Conservation (phyloP, 768 basidiomycete species). For the Ephemerocybe angulata region DNA sequence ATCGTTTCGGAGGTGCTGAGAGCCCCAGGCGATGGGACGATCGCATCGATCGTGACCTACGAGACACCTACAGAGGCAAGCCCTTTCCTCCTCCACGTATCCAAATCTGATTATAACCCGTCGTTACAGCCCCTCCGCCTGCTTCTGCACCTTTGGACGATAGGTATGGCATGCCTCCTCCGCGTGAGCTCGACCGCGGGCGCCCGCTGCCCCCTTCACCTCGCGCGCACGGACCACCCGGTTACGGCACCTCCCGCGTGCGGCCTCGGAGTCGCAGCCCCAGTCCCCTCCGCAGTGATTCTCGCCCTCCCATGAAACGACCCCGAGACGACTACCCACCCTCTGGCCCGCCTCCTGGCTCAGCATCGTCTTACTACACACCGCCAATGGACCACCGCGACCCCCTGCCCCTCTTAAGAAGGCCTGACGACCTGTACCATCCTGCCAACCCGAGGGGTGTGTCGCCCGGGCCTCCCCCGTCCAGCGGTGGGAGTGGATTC, state of each 20-base stretch:
- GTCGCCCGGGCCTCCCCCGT: constrained; percentile 26
- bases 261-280: constrained; percentile 47
- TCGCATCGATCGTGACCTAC: constrained; percentile 33
- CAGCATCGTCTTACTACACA: too few species aligned
- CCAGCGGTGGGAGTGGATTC: background rate
- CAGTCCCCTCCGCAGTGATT: constrained; percentile 40
- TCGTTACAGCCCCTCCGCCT: constrained; percentile 6
- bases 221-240: constrained; percentile 11
- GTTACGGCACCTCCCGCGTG: constrained; percentile 39
- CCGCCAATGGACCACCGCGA: too few species aligned
- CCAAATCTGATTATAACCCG: constrained; percentile 3
- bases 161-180: constrained; percentile 8
- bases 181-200: constrained; percentile 24
- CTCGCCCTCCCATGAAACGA: constrained; percentile 44
- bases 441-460: constrained; percentile 21
- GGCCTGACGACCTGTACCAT: constrained; percentile 29
- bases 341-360: constrained; percentile 8
- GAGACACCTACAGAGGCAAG: constrained; percentile 4
- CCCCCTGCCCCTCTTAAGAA: too few species aligned
- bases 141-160: constrained; percentile 6
- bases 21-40: constrained; percentile 36
- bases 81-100: background rate
- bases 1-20: constrained; percentile 33
- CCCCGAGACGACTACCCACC: constrained; percentile 44
- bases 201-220: constrained; percentile 21